phyloP scores from a whole-genome alignment of 805 yeast species.

The Ogataea nakhonphanomensis region DNA sequence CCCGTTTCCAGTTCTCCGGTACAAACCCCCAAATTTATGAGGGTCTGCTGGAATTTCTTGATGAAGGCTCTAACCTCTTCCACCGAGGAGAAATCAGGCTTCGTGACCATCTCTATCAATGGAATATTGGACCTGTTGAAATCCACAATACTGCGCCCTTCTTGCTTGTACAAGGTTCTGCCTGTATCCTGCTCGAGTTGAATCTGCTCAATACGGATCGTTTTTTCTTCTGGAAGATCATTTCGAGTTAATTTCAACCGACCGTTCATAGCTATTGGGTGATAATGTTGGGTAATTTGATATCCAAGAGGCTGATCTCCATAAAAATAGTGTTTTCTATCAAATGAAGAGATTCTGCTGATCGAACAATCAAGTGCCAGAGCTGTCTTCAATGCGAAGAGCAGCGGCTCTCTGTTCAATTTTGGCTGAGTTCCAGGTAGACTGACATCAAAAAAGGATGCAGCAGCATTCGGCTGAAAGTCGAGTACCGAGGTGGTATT shows the following conservation, averaged over 20 bases:
- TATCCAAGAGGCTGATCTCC: constrained; percentile 96
- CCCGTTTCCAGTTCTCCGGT: constrained; percentile 93
- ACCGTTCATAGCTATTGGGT: constrained; percentile 77
- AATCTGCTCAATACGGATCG: constrained; percentile 67
- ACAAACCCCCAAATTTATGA: constrained; percentile 68
- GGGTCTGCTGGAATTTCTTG: constrained; percentile 70
- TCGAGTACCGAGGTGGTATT: constrained; percentile 42
- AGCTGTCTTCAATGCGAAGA: constrained; percentile 70
- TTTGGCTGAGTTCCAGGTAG: constrained; percentile 91
- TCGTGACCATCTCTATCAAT: constrained; percentile 84
- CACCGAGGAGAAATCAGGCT: constrained; percentile 73
- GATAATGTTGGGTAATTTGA: constrained; percentile 87
- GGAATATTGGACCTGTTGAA: constrained; percentile 84
- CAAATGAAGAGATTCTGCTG: constrained; percentile 62
- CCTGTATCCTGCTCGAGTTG: constrained; percentile 97
- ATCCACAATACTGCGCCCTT: constrained; percentile 53
- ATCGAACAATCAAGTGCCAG: constrained; percentile 62
- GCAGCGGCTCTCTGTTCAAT: constrained; percentile 70
- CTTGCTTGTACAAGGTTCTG: constrained; percentile 56
- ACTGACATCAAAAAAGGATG: constrained; percentile 78
- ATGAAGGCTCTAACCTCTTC: constrained; percentile 74
- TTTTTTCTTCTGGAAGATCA: constrained; percentile 43
- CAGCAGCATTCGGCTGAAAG: constrained; percentile 57
- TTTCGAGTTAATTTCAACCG: constrained; percentile 44
- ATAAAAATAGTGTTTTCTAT: constrained; percentile 93